Evolutionary conservation across 2,329 filamentous ascomycete genomes (phyloP), one percentile per base, ranked within the genome.

Genomic region (Fusarium sp.): DNA sequence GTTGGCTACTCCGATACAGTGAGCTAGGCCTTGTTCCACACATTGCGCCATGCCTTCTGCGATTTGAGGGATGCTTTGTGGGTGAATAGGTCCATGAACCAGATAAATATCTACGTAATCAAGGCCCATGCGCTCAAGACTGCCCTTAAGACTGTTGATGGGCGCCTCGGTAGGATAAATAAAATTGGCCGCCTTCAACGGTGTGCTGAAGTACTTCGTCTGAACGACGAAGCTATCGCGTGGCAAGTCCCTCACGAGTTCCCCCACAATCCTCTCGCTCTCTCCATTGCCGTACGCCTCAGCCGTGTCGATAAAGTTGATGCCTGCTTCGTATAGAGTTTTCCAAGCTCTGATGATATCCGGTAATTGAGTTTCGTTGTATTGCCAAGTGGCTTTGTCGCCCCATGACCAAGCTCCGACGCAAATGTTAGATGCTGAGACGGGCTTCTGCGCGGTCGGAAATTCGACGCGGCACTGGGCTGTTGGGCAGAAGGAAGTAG

Each of bases 31-130:
- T 23, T 55, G 49, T 7, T 66, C 63, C 1, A 66, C 63, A 2
- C 63, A 66, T 4, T 66, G 49, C 6, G 63, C 61, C 63, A 66
- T 66, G 4, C 61, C 63, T 31, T 66, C 54, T 1, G 63, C 63
- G 2, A 66, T 49, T 0, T 28, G 14, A 1, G 39, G 2, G 1
- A 60, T 43, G 16, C 60, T 65, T 13, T 65, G 49, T 0, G 49
- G 49, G 8, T 65, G 55, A 2, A 66, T 65, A 1, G 61, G 63
- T 1, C 63, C 61, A 6, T 66, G 55, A 1, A 60, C 26, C 4
- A 66, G 63, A 13, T 60, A 65, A n/a, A 66, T 60, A 3, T 66
- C 63, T 7, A 66, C 63, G 1, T 66, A 65, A 0, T 65, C 54
- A 2, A 66, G 61, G 1, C 42, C 28, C 49, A 66, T 51, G 1